Evolutionary conservation across 75 land plant species (phyloP), one percentile per base, ranked within the genome.

Genomic region (Chamaecyparis obtusa): DNA sequence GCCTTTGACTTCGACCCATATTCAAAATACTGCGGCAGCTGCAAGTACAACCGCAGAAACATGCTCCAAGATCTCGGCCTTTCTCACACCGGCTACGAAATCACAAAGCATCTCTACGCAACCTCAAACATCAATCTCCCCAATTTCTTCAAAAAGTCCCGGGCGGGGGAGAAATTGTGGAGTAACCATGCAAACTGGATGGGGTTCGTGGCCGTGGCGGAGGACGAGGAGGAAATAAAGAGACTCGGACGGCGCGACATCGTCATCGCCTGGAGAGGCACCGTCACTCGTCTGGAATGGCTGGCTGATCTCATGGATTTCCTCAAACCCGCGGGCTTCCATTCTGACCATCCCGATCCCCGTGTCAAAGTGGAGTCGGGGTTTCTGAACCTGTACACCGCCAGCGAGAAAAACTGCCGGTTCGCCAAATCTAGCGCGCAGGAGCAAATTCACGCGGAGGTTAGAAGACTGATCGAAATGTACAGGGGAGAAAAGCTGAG

Each of bases 241-340:
- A 84, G 97, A 44, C 88, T 95, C 89, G 99, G 99, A 2, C 82
- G 99, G 44, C 92, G 99, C 7, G 96, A 97, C 37, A 90, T 96
- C 74, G 91, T 97, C 78, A 88, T 97, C 48, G 95, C 93, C 11
- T 91, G 95, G 54, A 93, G 99, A 9, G 99, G 99, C 4, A 95
- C 97, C 3, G 90, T 95, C 82, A 97, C 99, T 56, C 88, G 90
- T 75, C 86, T 92, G 3, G 99, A 97, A 69, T 97, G 99, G 99
- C 91, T 90, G 8, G 96, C 91, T 60, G 92, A 97, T 41, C 36
- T 89, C 84, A 84, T 93, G 56, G 89, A 89, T 71, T 48, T 57
- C 39, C 88, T 94, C 21, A 36, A 37, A 9, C 48, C 48, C 39
- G 86, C 77, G 33, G 41, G 32, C 17, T 37, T 85, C 83, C 27